Conservation (phyloP, 176 grass and related monocot species). For the Coix lacrymajobi region DNA sequence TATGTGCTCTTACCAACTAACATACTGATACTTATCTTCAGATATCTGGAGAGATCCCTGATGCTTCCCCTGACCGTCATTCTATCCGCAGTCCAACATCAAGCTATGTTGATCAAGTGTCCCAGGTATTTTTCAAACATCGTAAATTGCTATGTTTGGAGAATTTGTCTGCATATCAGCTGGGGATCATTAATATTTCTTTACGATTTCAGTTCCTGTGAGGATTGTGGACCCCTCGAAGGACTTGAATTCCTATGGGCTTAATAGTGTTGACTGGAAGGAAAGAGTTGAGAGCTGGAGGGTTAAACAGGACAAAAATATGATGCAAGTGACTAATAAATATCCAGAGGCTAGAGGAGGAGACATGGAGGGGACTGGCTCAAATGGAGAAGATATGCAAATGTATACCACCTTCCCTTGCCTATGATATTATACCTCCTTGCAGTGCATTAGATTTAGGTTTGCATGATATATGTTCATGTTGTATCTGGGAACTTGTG, state of each 20-base stretch:
- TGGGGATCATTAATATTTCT: constrained; percentile 17
- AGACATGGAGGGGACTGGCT: constrained; percentile 97
- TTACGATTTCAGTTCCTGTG: constrained; percentile 80
- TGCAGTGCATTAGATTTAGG: background rate
- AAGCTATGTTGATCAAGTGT: constrained; percentile 92
- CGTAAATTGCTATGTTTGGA: background rate
- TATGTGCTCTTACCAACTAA: background rate
- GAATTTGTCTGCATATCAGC: background rate
- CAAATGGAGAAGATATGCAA: constrained; percentile 99
- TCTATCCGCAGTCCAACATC: constrained; percentile 94
- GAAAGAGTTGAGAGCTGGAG: constrained; percentile 99
- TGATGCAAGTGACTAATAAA: constrained; percentile 85
- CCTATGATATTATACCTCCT: background rate
- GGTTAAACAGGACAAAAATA: constrained; percentile 93
- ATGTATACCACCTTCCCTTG: constrained; percentile 50
- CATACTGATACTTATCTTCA: constrained; percentile 21
- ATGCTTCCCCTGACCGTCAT: constrained; percentile 91
- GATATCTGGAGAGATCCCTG: constrained; percentile 93
- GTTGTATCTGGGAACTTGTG: background rate
- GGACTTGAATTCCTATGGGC: constrained; percentile 98
- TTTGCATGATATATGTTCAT: background rate
- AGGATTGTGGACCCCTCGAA: constrained; percentile 98
- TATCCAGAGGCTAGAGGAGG: constrained; percentile 87
- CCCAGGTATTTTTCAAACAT: constrained; percentile 57
- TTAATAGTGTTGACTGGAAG: constrained; percentile 93